Evolutionary conservation across 192 early-diverging fungal genomes (phyloP), one percentile per base, ranked within the genome.

Genomic region (Coemansia sp.): DNA sequence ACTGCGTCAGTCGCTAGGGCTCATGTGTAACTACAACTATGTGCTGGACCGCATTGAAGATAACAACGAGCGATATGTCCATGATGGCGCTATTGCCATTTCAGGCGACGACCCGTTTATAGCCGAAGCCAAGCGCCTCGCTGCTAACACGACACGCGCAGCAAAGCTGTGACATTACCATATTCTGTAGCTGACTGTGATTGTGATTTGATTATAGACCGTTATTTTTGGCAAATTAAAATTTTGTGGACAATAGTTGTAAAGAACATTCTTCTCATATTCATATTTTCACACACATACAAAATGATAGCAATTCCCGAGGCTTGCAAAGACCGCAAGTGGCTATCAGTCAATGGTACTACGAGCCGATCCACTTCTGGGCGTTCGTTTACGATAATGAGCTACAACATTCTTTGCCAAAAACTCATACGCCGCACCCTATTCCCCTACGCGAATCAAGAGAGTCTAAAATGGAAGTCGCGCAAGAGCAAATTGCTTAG

Each of bases 11-110:
- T 96, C 95, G 15, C 93, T 92, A 68, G 95, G 94, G 3, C 90
- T 98, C 52, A 98, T 98, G 97, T 88, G 93, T 52, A 97, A 98
- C 77, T 98, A 96, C 76, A 88, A 93, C 65, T 98, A 98, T 74
- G 77, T 91, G 11, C 68, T 93, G 43, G 84, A 88, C 40, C 80
- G 87, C 22, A 85, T 97, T 64, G 95, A 96, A 76, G 77, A 80
- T 57, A 96, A 98, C 86, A 95, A 95, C 68, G 85, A 93, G 74
- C 75, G 86, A 34, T 93, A 93, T 70, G 73, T 91, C 15, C 76
- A 79, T 4, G 68, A 89, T 46, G 92, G 92, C 7, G 83, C 75
- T 7, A 91, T 93, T 51, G 88, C 84, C 20, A 76, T 88, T 9
- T 79, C 77, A 3, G 77, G 81, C 11, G 44, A 63, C 36, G 81